Conservation (phyloP, 495 filamentous ascomycete species). For the Antarctomyces pellizariae region DNA sequence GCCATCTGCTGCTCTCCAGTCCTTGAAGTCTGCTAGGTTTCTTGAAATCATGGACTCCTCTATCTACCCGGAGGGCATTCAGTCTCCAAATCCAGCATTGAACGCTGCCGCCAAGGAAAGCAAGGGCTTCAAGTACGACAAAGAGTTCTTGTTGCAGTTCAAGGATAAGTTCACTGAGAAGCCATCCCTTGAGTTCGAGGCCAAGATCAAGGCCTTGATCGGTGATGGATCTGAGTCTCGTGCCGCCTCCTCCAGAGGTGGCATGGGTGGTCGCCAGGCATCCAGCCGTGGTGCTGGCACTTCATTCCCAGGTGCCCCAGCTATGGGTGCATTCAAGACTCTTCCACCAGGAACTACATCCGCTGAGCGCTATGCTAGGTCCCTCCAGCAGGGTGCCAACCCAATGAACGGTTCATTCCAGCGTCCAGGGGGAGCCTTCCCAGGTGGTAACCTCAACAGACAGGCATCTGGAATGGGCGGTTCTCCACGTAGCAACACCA, state of each 20-base stretch:
- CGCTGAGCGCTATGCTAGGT: slow-evolving; percentile 33
- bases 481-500: slow-evolving; percentile 27
- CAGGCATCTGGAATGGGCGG: slow-evolving; percentile 23
- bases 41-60: slow-evolving; percentile 31
- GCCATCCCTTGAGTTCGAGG: slow-evolving; percentile 73
- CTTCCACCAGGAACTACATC: slow-evolving; percentile 49
- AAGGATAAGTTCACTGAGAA: slow-evolving; percentile 85
- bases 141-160: slow-evolving; percentile 93
- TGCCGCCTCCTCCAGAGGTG: slow-evolving; percentile 41
- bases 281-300: slow-evolving; percentile 19
- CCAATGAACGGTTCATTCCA: slow-evolving; percentile 34
- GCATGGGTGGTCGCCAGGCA: slow-evolving; percentile 21
- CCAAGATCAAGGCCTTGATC: slow-evolving; percentile 68
- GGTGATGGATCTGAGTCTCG: slow-evolving; percentile 41
- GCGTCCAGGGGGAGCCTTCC: slow-evolving; percentile 33
- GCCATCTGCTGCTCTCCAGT: slow-evolving; percentile 77
- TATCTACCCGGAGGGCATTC: slow-evolving; percentile 62
- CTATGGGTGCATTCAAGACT: slow-evolving; percentile 32
- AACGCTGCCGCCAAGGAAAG: slow-evolving; percentile 54
- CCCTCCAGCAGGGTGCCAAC: slow-evolving; percentile 20
- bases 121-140: slow-evolving; percentile 80
- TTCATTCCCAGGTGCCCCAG: slow-evolving; percentile 21
- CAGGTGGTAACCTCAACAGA: slow-evolving; percentile 24
- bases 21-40: slow-evolving; percentile 70
- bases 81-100: slow-evolving; percentile 72